Conservation (phyloP, 371 early-diverging fungal genomes). For the Mortierella sp. region DNA sequence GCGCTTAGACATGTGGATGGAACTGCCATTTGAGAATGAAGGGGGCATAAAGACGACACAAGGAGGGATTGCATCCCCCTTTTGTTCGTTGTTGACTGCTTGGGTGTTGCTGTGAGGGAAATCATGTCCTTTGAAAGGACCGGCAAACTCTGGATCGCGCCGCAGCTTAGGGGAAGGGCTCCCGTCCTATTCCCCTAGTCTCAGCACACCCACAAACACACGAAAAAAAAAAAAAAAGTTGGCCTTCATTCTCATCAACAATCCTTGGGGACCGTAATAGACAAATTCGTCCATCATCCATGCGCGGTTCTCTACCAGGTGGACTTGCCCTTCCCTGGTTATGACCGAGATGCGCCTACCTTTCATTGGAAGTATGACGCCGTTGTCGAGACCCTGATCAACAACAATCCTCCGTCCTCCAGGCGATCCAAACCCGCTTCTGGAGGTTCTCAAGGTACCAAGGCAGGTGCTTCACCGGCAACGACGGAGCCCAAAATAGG, state of each 20-base stretch:
- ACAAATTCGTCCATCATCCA: constrained; percentile 56
- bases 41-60: constrained; percentile 20
- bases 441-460: not conserved
- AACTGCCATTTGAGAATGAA: constrained; percentile 1
- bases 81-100: constrained; percentile 35
- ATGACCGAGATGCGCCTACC: constrained; percentile 43
- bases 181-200: not conserved
- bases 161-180: not conserved
- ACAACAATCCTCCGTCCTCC: constrained; percentile 49
- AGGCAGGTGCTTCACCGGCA: not conserved
- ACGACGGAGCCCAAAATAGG: constrained; percentile 17
- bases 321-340: constrained; percentile 55
- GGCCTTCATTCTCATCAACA: constrained; percentile 18
- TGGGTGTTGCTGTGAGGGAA: not conserved
- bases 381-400: constrained; percentile 47
- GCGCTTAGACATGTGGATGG: constrained; percentile 3
- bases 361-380: constrained; percentile 57
- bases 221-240: not conserved
- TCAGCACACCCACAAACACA: not conserved
- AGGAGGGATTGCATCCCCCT: not conserved
- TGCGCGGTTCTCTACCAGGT: constrained; percentile 53
- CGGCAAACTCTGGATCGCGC: too few species aligned
- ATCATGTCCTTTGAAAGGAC: too few species aligned
- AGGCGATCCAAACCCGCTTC: constrained; percentile 26
- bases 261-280: constrained; percentile 16